phyloP scores from a whole-genome alignment of 345 rosid species.

The Kernera saxatilis region DNA sequence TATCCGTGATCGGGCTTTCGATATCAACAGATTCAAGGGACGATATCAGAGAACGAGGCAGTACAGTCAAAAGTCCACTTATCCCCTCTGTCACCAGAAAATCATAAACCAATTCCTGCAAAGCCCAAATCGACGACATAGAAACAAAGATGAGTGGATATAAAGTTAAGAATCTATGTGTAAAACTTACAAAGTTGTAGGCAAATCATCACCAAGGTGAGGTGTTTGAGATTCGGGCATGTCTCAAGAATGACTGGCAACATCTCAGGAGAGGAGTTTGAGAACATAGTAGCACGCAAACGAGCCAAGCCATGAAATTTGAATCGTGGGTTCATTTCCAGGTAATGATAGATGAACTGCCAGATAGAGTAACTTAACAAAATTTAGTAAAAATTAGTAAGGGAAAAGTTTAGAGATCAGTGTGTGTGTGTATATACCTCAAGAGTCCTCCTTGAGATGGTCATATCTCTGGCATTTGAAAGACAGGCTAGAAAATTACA shows the following conservation, averaged over 20 bases:
- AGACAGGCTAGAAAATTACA: background rate
- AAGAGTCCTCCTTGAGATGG: conserved; percentile 17
- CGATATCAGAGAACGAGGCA: background rate
- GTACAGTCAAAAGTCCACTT: background rate
- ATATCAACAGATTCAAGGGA: conserved; percentile 10
- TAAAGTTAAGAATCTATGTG: background rate
- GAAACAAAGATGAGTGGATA: background rate
- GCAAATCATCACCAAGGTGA: conserved; percentile 16
- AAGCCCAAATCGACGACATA: background rate
- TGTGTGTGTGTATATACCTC: background rate
- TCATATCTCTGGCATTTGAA: background rate
- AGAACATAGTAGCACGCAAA: conserved; percentile 1
- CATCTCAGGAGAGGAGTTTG: background rate
- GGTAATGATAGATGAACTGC: background rate
- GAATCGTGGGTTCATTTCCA: background rate
- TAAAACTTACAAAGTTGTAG: background rate
- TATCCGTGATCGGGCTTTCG: background rate
- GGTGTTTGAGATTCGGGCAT: conserved; percentile 17
- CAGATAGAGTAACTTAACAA: background rate
- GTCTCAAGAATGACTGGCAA: conserved; percentile 13
- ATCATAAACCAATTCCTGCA: conserved; percentile 11
- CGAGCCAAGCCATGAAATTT: conserved; percentile 2
- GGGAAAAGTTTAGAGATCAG: background rate
- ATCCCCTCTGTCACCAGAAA: background rate
- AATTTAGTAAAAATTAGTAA: background rate